phyloP scores from a whole-genome alignment of 257 asterid genomes.

The Leptodermis oblonga region DNA sequence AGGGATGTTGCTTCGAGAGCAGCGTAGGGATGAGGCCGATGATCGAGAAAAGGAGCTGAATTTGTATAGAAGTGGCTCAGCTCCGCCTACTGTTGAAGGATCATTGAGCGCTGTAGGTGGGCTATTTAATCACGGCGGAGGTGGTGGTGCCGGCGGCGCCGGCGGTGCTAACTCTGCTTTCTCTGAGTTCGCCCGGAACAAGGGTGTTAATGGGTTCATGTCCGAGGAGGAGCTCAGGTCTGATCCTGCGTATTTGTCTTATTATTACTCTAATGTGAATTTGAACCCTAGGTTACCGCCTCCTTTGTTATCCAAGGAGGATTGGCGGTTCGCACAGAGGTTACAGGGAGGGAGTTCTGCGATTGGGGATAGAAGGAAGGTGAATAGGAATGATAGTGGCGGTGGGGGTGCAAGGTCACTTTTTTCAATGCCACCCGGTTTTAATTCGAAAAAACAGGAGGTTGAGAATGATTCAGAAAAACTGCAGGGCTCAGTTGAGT shows the following conservation, averaged over 20 bases:
- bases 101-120: conserved; percentile 92
- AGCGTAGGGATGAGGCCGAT: conserved; percentile 65
- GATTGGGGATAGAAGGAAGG: conserved; percentile 91
- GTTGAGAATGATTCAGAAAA: conserved; percentile 43
- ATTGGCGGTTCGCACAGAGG: conserved; percentile 86
- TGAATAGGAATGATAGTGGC: conserved; percentile 54
- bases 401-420: conserved; percentile 55
- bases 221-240: conserved; percentile 97
- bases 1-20: conserved; percentile 69
- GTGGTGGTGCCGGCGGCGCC: conserved; percentile 5
- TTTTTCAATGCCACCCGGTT: conserved; percentile 63
- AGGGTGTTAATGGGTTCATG: conserved; percentile 52
- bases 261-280: conserved; percentile 85
- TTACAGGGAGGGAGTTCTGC: conserved; percentile 83
- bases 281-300: conserved; percentile 98
- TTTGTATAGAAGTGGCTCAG: conserved; percentile 95
- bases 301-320: conserved; percentile 91
- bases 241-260: conserved; percentile 76
- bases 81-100: conserved; percentile 98
- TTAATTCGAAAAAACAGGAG: conserved; percentile 58
- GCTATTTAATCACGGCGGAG: conserved; percentile 53
- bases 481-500: conserved; percentile 60
- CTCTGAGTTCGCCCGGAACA: conserved; percentile 48
- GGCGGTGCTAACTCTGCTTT: conserved; percentile 32
- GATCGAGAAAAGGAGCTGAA: conserved; percentile 89